Evolutionary conservation across 2,329 filamentous ascomycete species (phyloP).

Genomic region (Ascochyta fabae): DNA sequence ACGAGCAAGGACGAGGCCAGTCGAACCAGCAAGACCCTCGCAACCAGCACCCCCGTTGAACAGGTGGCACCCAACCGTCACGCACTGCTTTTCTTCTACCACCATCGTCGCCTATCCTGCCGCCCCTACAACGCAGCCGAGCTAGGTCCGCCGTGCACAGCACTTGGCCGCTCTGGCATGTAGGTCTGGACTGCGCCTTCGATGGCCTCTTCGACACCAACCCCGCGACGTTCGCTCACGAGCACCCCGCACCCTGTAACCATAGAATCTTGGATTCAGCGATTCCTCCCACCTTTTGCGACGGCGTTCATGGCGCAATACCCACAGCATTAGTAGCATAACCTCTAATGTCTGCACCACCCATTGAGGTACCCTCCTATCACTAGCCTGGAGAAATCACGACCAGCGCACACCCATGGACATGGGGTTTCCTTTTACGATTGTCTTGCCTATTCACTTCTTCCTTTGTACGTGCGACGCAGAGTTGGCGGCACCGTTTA

Average conservation of each 20-base stretch:
- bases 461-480: constrained; percentile 24
- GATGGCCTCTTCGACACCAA: constrained; percentile 16
- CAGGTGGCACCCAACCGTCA: background rate
- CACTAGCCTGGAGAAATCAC: constrained; percentile 29
- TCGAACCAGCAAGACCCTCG: constrained; percentile 48
- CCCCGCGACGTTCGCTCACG: constrained; percentile 30
- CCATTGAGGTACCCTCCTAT: constrained; percentile 36
- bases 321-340: constrained; percentile 36
- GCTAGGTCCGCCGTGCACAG: constrained; percentile 16
- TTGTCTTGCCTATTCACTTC: constrained; percentile 28
- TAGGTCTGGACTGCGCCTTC: constrained; percentile 22
- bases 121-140: constrained; percentile 23
- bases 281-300: constrained; percentile 33
- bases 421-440: constrained; percentile 19
- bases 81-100: constrained; percentile 7
- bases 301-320: constrained; percentile 44
- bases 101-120: constrained; percentile 16
- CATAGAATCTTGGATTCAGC: constrained; percentile 37
- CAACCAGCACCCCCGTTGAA: constrained; percentile 49
- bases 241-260: constrained; percentile 39
- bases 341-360: constrained; percentile 45
- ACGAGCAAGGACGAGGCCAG: constrained; percentile 45
- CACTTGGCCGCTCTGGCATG: constrained; percentile 22
- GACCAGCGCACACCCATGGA: constrained; percentile 14
- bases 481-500: constrained; percentile 37